Evolutionary conservation across 768 basidiomycete genomes (phyloP).

Genomic region (Boletus vinaceobasis): DNA sequence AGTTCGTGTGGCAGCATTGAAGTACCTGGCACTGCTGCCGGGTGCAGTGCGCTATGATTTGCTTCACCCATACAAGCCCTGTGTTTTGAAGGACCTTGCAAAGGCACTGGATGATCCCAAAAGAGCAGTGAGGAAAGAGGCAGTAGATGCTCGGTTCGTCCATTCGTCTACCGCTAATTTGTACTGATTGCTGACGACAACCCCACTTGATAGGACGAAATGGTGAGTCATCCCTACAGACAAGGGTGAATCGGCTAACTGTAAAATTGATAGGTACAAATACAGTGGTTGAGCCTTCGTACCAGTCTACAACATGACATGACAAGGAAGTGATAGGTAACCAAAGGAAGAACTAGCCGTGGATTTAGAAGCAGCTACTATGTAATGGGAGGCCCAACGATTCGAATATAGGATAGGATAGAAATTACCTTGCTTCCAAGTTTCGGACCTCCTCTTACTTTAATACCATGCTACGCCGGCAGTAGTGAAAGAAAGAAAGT

Average conservation of each 20-base stretch:
- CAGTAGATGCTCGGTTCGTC: conserved; percentile 71
- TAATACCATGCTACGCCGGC: background rate
- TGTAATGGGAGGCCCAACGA: background rate
- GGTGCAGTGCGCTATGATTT: conserved; percentile 75
- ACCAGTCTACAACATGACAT: background rate
- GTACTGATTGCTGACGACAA: background rate
- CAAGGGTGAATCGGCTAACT: background rate
- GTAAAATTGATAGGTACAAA: conserved; percentile 22
- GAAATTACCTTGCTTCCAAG: background rate
- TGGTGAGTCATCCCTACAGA: conserved; percentile 14
- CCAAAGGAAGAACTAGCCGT: background rate
- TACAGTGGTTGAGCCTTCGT: conserved; percentile 19
- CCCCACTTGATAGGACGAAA: conserved; percentile 22
- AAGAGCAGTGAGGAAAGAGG: conserved; percentile 77
- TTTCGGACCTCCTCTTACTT: background rate
- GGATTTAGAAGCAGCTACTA: background rate
- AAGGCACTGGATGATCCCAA: conserved; percentile 87
- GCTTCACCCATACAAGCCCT: conserved; percentile 74
- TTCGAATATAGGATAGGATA: background rate
- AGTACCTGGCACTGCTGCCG: conserved; percentile 72
- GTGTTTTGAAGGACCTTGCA: conserved; percentile 70
- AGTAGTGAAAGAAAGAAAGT: background rate
- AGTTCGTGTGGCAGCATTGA: conserved; percentile 72
- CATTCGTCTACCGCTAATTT: background rate
- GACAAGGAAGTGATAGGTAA: background rate